Percentiles rank a stretch among this genome's conserved stretches.
These are phyloP conservation scores for Penicillium thymicola DNA, from an alignment of 2,329 filamentous ascomycete genomes.

Conservation along the genomic window DNA sequence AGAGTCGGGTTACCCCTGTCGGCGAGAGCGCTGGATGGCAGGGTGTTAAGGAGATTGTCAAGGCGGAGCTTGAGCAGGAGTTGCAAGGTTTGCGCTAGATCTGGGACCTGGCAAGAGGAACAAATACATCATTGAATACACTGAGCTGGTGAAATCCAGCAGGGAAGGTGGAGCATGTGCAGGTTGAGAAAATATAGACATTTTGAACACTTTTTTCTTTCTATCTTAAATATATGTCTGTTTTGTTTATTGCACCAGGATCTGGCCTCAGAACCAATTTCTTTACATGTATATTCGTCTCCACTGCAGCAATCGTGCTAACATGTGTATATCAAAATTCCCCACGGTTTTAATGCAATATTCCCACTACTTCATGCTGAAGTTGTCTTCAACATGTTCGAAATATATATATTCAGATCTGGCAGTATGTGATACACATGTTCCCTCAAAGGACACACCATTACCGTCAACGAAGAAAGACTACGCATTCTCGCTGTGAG, in stretches of 20 bases:
- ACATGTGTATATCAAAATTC: background rate
- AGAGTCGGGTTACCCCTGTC: background rate
- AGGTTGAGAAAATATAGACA: background rate
- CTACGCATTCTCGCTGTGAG: constrained; percentile 1
- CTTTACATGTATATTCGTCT: background rate
- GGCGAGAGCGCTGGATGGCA: background rate
- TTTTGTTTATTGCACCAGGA: background rate
- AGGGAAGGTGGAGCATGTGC: background rate
- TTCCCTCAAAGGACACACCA: background rate
- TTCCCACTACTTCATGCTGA: background rate
- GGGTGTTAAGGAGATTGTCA: constrained; percentile 1
- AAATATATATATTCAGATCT: background rate
- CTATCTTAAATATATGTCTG: background rate
- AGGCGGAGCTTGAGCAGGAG: background rate
- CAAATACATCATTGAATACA: no score
- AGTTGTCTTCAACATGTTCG: background rate
- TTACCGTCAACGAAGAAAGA: background rate
- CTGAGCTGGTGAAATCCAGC: background rate
- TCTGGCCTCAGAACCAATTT: background rate
- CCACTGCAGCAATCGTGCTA: background rate
- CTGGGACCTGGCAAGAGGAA: background rate
- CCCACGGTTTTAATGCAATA: background rate
- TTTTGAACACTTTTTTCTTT: background rate
- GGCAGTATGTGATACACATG: background rate
- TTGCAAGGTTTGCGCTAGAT: background rate